Evolutionary conservation across 1,284 basidiomycete genomes (phyloP).

Genomic region (Rhodotorula sp.): DNA sequence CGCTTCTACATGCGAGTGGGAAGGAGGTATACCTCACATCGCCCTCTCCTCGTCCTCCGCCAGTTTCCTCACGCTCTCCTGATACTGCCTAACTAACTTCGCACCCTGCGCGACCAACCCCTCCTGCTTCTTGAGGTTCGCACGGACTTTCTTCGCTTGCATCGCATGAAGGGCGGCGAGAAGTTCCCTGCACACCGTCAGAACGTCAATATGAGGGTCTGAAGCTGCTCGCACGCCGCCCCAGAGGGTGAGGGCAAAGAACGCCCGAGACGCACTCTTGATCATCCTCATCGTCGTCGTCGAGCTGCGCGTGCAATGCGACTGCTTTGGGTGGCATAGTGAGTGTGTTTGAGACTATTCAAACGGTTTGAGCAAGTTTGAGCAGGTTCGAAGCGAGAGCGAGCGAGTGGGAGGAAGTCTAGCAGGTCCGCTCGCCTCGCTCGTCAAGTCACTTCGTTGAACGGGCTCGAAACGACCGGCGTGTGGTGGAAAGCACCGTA

Average conservation of each 20-base stretch:
- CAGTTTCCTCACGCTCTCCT: neutral
- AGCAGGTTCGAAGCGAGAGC: no score
- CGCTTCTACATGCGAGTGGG: no score
- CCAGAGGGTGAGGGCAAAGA: no score
- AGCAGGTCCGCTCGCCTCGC: neutral
- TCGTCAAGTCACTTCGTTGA: neutral
- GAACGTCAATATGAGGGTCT: no score
- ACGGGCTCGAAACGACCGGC: neutral
- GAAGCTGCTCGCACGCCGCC: no score
- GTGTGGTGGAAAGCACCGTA: neutral
- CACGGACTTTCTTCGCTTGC: no score
- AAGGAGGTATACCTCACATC: neutral
- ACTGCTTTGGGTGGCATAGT: neutral
- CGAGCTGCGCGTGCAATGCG: neutral
- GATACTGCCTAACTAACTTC: neutral
- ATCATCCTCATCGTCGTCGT: neutral
- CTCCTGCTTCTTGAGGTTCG: neutral
- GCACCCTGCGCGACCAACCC: neutral
- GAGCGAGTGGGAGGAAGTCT: neutral
- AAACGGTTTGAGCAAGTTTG: neutral
- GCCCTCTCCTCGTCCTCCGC: neutral
- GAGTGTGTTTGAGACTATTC: neutral
- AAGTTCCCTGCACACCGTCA: no score
- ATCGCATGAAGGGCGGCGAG: no score
- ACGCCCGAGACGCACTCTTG: neutral